Percentiles rank a stretch among this genome's conserved stretches.
Conservation (phyloP, 2,329 filamentous ascomycete genomes). For the Scorias spongiosa region DNA sequence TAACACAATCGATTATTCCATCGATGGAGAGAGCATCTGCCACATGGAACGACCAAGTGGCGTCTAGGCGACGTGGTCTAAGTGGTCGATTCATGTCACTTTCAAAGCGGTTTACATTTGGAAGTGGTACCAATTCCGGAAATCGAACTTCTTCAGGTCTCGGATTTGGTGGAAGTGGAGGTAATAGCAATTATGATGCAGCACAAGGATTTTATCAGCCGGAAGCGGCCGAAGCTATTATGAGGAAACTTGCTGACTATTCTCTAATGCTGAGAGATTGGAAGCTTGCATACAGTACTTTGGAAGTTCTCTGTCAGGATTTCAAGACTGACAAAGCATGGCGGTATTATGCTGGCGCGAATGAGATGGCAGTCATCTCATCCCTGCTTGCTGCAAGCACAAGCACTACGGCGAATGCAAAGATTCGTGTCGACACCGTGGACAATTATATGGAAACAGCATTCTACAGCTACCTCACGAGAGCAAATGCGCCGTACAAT, state of each 20-base stretch:
- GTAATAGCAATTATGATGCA: conserved; percentile 60
- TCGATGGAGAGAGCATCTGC: conserved; percentile 89
- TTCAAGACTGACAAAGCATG: conserved; percentile 94
- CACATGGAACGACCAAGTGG: conserved; percentile 94
- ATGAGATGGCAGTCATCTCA: conserved; percentile 87
- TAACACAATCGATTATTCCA: conserved; percentile 85
- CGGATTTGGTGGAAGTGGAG: conserved; percentile 29
- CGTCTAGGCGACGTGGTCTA: conserved; percentile 73
- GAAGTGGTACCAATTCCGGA: conserved; percentile 25
- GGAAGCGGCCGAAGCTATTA: conserved; percentile 72
- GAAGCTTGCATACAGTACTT: conserved; percentile 82
- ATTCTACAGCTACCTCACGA: conserved; percentile 80
- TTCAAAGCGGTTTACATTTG: conserved; percentile 77
- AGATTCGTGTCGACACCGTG: conserved; percentile 63
- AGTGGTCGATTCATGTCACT: conserved; percentile 89
- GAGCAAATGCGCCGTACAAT: conserved; percentile 65
- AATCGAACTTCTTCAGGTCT: conserved; percentile 43
- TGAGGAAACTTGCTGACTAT: conserved; percentile 89
- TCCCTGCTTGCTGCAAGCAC: conserved; percentile 58
- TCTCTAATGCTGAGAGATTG: conserved; percentile 95
- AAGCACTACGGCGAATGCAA: conserved; percentile 36
- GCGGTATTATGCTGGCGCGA: conserved; percentile 83
- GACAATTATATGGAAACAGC: conserved; percentile 82
- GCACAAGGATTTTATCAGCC: conserved; percentile 67
- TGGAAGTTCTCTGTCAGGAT: conserved; percentile 76